A percentile compares a stretch with the other conserved stretches of the same genome.
These are phyloP conservation scores for Boletus hoseneyae DNA, from an alignment of 1,284 basidiomycete genomes.

Conservation along the genomic window DNA sequence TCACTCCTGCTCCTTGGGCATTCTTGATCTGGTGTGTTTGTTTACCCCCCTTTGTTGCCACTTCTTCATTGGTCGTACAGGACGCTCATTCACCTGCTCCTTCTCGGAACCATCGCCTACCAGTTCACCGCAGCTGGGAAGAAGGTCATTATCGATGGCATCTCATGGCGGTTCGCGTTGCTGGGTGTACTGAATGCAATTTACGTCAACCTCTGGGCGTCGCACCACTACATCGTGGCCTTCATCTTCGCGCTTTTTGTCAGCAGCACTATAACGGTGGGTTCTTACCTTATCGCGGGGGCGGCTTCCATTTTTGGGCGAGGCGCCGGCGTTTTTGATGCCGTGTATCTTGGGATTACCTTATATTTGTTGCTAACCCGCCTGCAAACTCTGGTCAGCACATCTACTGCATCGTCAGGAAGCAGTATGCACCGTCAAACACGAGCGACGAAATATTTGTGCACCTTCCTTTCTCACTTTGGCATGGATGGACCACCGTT, in stretches of 20 bases:
- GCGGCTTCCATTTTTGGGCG: slow-evolving; percentile 11
- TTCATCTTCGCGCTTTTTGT: slow-evolving; percentile 87
- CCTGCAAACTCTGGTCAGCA: slow-evolving; percentile 43
- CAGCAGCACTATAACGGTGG: slow-evolving; percentile 71
- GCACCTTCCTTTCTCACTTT: slow-evolving; percentile 88
- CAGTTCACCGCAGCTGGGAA: slow-evolving; percentile 86
- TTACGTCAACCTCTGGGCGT: slow-evolving; percentile 81
- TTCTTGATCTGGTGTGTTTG: slow-evolving; percentile 71
- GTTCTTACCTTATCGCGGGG: slow-evolving; percentile 19
- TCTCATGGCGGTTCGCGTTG: slow-evolving; percentile 87
- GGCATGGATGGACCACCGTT: slow-evolving; percentile 94
- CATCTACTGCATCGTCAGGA: slow-evolving; percentile 92
- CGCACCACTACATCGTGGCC: slow-evolving; percentile 70
- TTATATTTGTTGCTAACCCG: slow-evolving; percentile 11
- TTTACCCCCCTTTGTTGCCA: slow-evolving; percentile 12
- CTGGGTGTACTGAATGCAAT: slow-evolving; percentile 81
- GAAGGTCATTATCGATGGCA: slow-evolving; percentile 76
- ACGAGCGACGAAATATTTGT: slow-evolving; percentile 75
- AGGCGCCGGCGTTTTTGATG: slow-evolving; percentile 6
- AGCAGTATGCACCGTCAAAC: slow-evolving; percentile 66
- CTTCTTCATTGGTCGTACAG: slow-evolving; percentile 35
- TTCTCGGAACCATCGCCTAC: slow-evolving; percentile 86
- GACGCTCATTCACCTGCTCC: slow-evolving; percentile 82
- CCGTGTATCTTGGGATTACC: slow-evolving; percentile 1
- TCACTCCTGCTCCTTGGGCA: slow-evolving; percentile 83